Evolutionary conservation across 306 rosid genomes (phyloP).

Genomic region (Heteromeles arbutifolia): DNA sequence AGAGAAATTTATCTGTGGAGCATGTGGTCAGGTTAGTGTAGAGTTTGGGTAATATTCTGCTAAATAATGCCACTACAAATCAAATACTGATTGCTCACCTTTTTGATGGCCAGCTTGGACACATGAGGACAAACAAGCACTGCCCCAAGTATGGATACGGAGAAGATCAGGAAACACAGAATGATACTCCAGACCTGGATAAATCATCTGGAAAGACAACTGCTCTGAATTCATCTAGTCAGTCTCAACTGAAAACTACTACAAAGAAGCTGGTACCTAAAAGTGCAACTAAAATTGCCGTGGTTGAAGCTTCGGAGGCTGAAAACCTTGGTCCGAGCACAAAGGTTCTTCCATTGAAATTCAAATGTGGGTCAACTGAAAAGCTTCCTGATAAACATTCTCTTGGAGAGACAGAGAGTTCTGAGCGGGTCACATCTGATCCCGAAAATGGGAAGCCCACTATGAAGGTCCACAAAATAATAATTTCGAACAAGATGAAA

Average conservation of each 20-base stretch:
- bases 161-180: constrained; percentile 62
- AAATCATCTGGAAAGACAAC: constrained; percentile 53
- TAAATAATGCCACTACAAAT: not conserved
- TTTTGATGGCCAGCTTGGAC: constrained; percentile 66
- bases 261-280: constrained; percentile 59
- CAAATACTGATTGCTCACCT: constrained; percentile 13
- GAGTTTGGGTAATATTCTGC: not conserved
- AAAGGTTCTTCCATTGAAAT: constrained; percentile 64
- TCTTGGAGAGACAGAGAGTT: constrained; percentile 40
- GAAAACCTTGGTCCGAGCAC: constrained; percentile 33
- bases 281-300: constrained; percentile 49
- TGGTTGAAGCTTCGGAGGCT: constrained; percentile 45
- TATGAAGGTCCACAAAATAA: constrained; percentile 59
- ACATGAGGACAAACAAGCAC: constrained; percentile 96
- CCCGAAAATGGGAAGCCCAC: constrained; percentile 62
- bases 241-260: constrained; percentile 49
- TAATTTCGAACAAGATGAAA: constrained; percentile 57
- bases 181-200: constrained; percentile 58
- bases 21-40: constrained; percentile 77
- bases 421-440: constrained; percentile 62
- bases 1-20: constrained; percentile 89
- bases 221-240: constrained; percentile 50
- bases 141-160: constrained; percentile 96
- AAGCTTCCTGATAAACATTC: constrained; percentile 55
- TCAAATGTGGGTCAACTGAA: constrained; percentile 79